A percentile compares a stretch with the other conserved stretches of the same genome.
Evolutionary conservation across 805 yeast genomes (phyloP).

Genomic region (Hanseniaspora jakobsenii): DNA sequence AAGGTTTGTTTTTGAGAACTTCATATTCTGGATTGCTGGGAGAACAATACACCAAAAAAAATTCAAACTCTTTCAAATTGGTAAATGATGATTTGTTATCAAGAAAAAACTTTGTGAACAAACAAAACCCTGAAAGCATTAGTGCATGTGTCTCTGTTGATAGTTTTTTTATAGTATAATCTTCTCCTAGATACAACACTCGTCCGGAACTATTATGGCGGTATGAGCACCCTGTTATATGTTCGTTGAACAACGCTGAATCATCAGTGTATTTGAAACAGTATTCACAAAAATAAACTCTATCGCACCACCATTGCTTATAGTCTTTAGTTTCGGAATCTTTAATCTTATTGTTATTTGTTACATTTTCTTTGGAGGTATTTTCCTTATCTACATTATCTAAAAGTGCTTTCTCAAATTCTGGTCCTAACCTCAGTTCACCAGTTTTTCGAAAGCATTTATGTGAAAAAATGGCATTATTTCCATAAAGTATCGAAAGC

Average conservation of each 20-base stretch:
- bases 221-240: slow-evolving; percentile 37
- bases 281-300: slow-evolving; percentile 58
- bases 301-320: slow-evolving; percentile 41
- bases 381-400: too few species aligned
- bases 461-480: slow-evolving; percentile 56
- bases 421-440: slow-evolving; percentile 24
- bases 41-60: slow-evolving; percentile 64
- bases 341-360: slow-evolving; percentile 3
- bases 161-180: slow-evolving; percentile 49
- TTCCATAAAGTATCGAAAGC: slow-evolving; percentile 81
- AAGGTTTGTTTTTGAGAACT: slow-evolving; percentile 35
- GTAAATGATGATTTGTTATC: slow-evolving; percentile 84
- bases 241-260: slow-evolving; percentile 36
- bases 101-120: slow-evolving; percentile 76
- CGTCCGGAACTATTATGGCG: slow-evolving; percentile 47
- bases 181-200: slow-evolving; percentile 51
- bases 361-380: background rate
- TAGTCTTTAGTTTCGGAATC: slow-evolving; percentile 15
- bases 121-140: slow-evolving; percentile 69
- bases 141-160: slow-evolving; percentile 52
- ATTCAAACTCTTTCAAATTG: slow-evolving; percentile 65
- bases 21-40: too few species aligned
- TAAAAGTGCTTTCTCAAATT: too few species aligned
- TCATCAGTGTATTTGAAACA: slow-evolving; percentile 72
- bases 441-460: slow-evolving; percentile 38